Percentiles rank a stretch among this genome's conserved stretches.
These are phyloP conservation scores for Hanseniaspora hatyaiensis DNA, from an alignment of 805 yeast genomes.

Conservation along the genomic window DNA sequence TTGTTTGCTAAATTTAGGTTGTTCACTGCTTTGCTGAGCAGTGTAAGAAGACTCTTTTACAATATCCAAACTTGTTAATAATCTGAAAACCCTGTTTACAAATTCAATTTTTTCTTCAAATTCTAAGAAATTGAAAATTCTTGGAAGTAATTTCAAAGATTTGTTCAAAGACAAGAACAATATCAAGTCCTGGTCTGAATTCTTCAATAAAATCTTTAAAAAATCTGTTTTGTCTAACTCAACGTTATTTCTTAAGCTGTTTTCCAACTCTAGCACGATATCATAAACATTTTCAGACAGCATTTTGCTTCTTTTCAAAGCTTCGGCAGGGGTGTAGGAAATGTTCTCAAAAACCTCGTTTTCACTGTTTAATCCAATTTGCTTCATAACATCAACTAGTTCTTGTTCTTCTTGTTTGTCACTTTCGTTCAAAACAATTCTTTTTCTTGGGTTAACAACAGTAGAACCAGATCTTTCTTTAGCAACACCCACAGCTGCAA, in stretches of 20 bases:
- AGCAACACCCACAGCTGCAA: constrained; percentile 89
- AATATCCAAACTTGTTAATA: constrained; percentile 67
- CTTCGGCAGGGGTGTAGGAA: constrained; percentile 3
- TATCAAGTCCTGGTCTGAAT: constrained; percentile 43
- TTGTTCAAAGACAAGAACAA: constrained; percentile 57
- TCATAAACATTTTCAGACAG: constrained; percentile 57
- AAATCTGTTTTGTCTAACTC: constrained; percentile 34
- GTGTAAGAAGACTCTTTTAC: constrained; percentile 71
- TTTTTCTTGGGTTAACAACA: constrained; percentile 74
- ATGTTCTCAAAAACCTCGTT: background rate
- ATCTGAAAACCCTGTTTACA: constrained; percentile 65
- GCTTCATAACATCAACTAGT: constrained; percentile 22
- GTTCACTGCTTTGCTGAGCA: too few relatives aligned
- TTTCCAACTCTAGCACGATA: constrained; percentile 67
- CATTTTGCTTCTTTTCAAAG: constrained; percentile 8
- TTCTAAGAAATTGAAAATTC: constrained; percentile 71
- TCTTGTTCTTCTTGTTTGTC: constrained; percentile 26
- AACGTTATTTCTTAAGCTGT: constrained; percentile 49
- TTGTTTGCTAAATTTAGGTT: constrained; percentile 43
- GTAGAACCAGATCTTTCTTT: constrained; percentile 85
- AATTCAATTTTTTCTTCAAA: constrained; percentile 67
- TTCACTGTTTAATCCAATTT: background rate
- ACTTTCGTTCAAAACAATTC: constrained; percentile 38
- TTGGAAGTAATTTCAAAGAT: constrained; percentile 77
- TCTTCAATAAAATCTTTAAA: constrained; percentile 54